A percentile compares a stretch with the other conserved stretches of the same genome.
These are phyloP conservation scores for Fomitopsis pinicola DNA, from an alignment of 1,284 basidiomycete species.

Conservation along the genomic window DNA sequence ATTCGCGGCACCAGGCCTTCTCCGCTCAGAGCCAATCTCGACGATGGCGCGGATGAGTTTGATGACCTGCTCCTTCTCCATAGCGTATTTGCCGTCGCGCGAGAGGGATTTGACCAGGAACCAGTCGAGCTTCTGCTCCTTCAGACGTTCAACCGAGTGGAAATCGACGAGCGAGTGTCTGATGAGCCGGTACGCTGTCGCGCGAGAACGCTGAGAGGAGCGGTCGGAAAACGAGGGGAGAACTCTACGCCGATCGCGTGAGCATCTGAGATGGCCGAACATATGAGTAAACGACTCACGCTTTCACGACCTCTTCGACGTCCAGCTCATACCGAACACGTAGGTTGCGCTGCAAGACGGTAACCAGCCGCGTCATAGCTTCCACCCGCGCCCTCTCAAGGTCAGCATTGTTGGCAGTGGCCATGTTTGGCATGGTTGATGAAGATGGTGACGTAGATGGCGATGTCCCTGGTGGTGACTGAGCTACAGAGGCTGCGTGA, in stretches of 20 bases:
- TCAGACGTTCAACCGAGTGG: slow-evolving; percentile 57
- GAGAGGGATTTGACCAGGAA: slow-evolving; percentile 87
- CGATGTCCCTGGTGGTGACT: slow-evolving; percentile 11
- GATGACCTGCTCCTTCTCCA: slow-evolving; percentile 94
- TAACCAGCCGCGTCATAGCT: slow-evolving; percentile 63
- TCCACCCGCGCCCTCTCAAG: slow-evolving; percentile 55
- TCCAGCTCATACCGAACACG: slow-evolving; percentile 77
- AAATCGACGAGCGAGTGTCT: slow-evolving; percentile 76
- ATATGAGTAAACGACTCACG: slow-evolving; percentile 42
- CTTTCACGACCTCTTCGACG: slow-evolving; percentile 65
- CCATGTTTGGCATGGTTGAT: slow-evolving; percentile 28
- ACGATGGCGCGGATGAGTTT: slow-evolving; percentile 86
- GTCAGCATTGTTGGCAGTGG: slow-evolving; percentile 39
- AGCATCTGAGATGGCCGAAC: not conserved
- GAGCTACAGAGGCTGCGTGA: slow-evolving; percentile 6
- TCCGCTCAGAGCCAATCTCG: slow-evolving; percentile 60
- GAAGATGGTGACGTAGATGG: slow-evolving; percentile 43
- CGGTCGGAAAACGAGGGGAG: slow-evolving; percentile 76
- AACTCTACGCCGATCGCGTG: slow-evolving; percentile 41
- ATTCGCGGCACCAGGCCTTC: slow-evolving; percentile 37
- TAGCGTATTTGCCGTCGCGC: slow-evolving; percentile 78
- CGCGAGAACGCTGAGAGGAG: slow-evolving; percentile 72
- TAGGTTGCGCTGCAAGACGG: slow-evolving; percentile 69
- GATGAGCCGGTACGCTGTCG: slow-evolving; percentile 83
- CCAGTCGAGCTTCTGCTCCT: slow-evolving; percentile 74